These are phyloP conservation scores for Poa annua DNA, from an alignment of 176 grass and related monocot genomes.

Conservation along the genomic window DNA sequence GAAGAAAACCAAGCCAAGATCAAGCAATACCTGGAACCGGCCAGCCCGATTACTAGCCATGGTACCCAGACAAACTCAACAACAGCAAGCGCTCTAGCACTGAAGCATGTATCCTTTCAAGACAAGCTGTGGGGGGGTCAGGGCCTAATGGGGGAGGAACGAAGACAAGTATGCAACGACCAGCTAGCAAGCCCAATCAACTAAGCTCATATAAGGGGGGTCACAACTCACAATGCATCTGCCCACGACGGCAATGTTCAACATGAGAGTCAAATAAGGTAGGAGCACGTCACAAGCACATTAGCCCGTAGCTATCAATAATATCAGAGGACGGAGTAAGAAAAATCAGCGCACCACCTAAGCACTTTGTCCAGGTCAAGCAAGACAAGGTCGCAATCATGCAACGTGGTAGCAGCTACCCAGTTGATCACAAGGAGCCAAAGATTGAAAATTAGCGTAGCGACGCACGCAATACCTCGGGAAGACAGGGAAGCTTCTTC, in stretches of 20 bases:
- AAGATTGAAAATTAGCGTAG: constrained; percentile 18
- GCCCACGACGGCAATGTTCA: constrained; percentile 22
- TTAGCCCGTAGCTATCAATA: constrained; percentile 21
- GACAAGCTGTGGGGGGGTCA: constrained; percentile 11
- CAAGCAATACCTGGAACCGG: constrained; percentile 59
- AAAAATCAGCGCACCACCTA: constrained; percentile 32
- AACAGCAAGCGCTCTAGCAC: constrained; percentile 36
- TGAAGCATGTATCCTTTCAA: constrained; percentile 33
- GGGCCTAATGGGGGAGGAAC: neutral
- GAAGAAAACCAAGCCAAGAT: constrained; percentile 33
- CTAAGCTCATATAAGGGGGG: constrained; percentile 12
- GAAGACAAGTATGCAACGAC: constrained; percentile 33
- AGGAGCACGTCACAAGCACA: constrained; percentile 42
- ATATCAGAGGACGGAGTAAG: neutral
- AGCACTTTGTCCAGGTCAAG: constrained; percentile 50
- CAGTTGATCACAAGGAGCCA: constrained; percentile 36
- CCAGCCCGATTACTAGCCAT: constrained; percentile 53
- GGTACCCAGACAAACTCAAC: constrained; percentile 32
- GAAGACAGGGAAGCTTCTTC: constrained; percentile 37
- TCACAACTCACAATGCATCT: neutral
- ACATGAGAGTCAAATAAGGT: constrained; percentile 51
- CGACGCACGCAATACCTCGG: constrained; percentile 25
- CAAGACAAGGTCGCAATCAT: constrained; percentile 36
- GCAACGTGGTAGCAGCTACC: neutral
- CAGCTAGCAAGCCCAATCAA: constrained; percentile 35